These are phyloP conservation scores for Vickermania ingenoplastis DNA, from an alignment of 208 protist species.

Conservation along the genomic window DNA sequence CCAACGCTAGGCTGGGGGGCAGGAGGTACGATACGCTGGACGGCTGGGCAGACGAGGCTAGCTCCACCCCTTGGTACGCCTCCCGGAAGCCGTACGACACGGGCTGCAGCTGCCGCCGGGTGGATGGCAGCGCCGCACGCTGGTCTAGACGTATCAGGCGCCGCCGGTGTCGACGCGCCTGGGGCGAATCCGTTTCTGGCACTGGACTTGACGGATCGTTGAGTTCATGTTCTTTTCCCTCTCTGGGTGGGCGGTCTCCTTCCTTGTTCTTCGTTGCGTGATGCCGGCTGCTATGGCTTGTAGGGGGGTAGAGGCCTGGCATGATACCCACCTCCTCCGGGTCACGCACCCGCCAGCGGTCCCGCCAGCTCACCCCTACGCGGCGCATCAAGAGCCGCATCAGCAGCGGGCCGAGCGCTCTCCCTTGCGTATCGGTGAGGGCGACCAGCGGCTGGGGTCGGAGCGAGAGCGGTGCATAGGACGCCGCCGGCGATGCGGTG, in stretches of 20 bases:
- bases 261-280: not conserved
- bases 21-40: not conserved
- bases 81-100: not conserved
- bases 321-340: not conserved
- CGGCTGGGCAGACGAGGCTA: not conserved
- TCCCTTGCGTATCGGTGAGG: slow-evolving; percentile 2
- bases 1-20: not conserved
- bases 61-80: not conserved
- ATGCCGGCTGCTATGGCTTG: not conserved
- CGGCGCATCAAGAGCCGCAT: slow-evolving; percentile 10
- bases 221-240: too few relatives aligned
- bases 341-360: not conserved
- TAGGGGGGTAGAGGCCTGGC: not conserved
- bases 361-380: slow-evolving; percentile 2
- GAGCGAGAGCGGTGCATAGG: not conserved
- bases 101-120: not conserved
- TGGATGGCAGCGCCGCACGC: not conserved
- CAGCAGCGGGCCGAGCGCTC: not conserved
- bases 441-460: not conserved
- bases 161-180: too few relatives aligned
- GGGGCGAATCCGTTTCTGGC: not conserved
- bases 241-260: not conserved
- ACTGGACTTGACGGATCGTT: not conserved
- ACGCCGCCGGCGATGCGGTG: not conserved
- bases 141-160: too few relatives aligned